Percentiles rank a stretch among this genome's conserved stretches.
Conservation (phyloP, 306 rosid genomes). For the Glycine tomentella region DNA sequence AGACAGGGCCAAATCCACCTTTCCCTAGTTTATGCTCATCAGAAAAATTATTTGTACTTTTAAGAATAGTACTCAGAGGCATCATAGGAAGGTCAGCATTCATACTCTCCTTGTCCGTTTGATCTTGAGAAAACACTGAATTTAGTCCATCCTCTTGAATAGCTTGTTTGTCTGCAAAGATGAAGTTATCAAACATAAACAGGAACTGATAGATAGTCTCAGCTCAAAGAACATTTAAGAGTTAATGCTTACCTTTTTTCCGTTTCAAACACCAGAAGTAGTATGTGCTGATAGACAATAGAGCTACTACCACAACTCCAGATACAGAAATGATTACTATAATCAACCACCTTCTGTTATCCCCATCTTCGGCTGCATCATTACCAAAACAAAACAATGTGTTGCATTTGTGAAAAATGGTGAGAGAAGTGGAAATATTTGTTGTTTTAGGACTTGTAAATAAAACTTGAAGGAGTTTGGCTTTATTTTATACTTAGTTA, state of each 20-base stretch:
- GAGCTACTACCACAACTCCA: conserved; percentile 7
- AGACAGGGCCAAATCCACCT: conserved; percentile 63
- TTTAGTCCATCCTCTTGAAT: conserved; percentile 33
- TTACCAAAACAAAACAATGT: not conserved
- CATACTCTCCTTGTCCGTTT: conserved; percentile 29
- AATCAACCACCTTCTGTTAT: conserved; percentile 29
- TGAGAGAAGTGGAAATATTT: conserved; percentile 2
- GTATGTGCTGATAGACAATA: conserved; percentile 40
- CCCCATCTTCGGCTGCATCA: conserved; percentile 42
- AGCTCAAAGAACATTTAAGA: not conserved
- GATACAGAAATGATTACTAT: conserved; percentile 19
- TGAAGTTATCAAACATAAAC: conserved; percentile 27
- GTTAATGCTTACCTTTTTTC: conserved; percentile 31
- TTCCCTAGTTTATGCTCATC: conserved; percentile 47
- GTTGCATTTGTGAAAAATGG: conserved; percentile 14
- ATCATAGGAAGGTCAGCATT: conserved; percentile 51
- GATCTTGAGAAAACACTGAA: conserved; percentile 43
- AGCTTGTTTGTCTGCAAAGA: conserved; percentile 26
- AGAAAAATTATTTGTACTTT: conserved; percentile 44
- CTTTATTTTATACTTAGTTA: not conserved
- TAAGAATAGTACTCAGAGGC: conserved; percentile 45
- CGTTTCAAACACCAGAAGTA: conserved; percentile 48
- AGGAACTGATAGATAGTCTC: not conserved
- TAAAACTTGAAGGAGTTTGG: conserved; percentile 19
- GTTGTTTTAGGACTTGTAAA: not conserved